Percentiles rank a stretch among this genome's conserved stretches.
phyloP scores from a whole-genome alignment of 352 stramenopile genomes.

The Phytophthora sansomeana region DNA sequence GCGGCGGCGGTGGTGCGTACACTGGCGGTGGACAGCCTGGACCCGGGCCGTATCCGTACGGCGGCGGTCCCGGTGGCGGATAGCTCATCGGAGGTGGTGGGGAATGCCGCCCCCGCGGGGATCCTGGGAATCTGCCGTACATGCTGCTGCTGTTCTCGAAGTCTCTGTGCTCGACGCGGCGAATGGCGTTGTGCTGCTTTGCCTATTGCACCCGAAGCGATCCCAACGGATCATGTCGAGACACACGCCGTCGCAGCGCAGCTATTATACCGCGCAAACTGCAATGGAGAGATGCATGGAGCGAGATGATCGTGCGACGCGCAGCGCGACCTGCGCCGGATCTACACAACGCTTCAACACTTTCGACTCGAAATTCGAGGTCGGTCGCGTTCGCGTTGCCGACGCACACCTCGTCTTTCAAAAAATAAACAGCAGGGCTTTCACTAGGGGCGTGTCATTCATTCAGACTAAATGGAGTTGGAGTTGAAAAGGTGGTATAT shows the following conservation, averaged over 20 bases:
- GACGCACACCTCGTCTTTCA: no score
- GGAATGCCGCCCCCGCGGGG: slow-evolving; percentile 23
- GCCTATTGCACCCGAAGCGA: not conserved
- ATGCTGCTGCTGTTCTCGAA: slow-evolving; percentile 16
- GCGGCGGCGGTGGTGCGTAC: slow-evolving; percentile 11
- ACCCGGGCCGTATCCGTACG: slow-evolving; percentile 16
- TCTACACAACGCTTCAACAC: no score
- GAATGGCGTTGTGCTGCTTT: slow-evolving; percentile 18
- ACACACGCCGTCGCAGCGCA: not conserved
- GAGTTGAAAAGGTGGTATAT: no score
- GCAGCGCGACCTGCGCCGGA: no score
- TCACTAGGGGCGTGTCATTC: no score
- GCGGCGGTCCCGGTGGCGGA: slow-evolving; percentile 13
- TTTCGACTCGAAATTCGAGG: no score
- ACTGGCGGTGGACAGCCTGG: slow-evolving; percentile 13
- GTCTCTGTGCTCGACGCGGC: slow-evolving; percentile 3
- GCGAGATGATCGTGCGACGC: slow-evolving; percentile 9
- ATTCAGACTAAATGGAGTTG: no score
- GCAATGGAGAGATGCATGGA: no score
- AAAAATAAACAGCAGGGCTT: no score
- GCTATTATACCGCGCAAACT: no score
- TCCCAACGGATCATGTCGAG: not conserved
- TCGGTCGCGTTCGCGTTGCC: no score
- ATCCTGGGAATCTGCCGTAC: slow-evolving; percentile 18
- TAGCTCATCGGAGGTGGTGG: slow-evolving; percentile 15